Base-by-base conservation (phyloP, 352 stramenopile species). In the Phytopythium helicoides region DNA sequence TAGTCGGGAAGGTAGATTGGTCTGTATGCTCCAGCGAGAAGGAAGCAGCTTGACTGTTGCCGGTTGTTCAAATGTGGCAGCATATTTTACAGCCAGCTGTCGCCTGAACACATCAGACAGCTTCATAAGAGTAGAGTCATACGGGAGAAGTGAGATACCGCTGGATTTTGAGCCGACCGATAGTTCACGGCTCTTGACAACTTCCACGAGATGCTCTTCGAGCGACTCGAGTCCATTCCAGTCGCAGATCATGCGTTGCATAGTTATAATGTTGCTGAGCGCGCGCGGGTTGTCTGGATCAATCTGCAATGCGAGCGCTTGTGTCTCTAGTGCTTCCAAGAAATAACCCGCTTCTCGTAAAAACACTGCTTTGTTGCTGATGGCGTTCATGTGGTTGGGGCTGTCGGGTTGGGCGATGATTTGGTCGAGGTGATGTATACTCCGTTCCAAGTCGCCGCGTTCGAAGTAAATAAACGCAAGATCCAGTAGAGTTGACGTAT, bases 361-460 rank as follows among this genome's bases (percentile, higher is more conserved):
- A 41, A 91, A 91, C 9, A 83, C 55, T 0, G 69, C 85, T 54
- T 90, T 93, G 63, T 95, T 95, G 64, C 83, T 66, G 19, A 91
- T 58, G 4, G 73, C 79, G 0, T 59, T 53, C 11, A 76, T 21
- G 15, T 67, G 58, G 12, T 58, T 44, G 0, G 25, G 9, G 0
- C 22, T 3, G 54, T 65, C 16, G 51, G 47, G 0, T 66, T 35
- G 10, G 8, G 47, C 21, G 34, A 89, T 75, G 16, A 72, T 64
- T 1, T 47, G 22, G 36, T 91, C 67, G 25, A 86, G 60, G 42
- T 87, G 70, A 9, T 60, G 22, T 10, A 89, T 26, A 0, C 82
- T 78, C 2, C 58, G 36, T 3, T 64, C 47, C 19, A 81, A 26
- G 12, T 86, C 52, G 6, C 65, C 60, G 31, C 62, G 63, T 33